Evolutionary conservation across 164 flowering plant species (phyloP), one percentile per base, ranked within the genome.

Genomic region (Cinnamomum micranthum): DNA sequence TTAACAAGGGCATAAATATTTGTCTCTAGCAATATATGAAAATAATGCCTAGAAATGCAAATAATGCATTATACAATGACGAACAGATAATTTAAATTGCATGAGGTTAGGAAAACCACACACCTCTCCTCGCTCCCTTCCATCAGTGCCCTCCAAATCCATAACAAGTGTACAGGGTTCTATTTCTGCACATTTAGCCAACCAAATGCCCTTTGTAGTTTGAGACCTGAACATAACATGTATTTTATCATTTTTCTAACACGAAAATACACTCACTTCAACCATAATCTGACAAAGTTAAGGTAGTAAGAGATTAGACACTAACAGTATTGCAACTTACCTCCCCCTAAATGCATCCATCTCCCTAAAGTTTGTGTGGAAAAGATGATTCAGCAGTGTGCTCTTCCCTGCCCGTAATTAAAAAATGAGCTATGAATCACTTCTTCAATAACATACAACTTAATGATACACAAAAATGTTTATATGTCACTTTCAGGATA

Each of bases 81-180:
- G n/a, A 20, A 55, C 33, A 28, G 33, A 31, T 23, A 41, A 41
- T 9, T 64, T 9, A 41, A 23, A 14, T 64, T 64, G 28, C 24
- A 25, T 24, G 25, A 23, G 28, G 9, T 64, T 24, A 41, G 17
- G 28, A 22, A 20, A 33, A 23, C 6, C 23, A 0, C 47, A 6
- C 47, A 94, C 98, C 98, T 94, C 98, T 85, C 98, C 99, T 50
- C 98, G 84, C 83, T 95, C 99, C 82, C 99, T 88, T 84, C 98
- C 98, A 86, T 95, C 97, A 73, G 97, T 91, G 59, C 98, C 98
- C 87, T 95, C 98, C 85, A 95, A 86, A 84, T 95, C 98, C 98
- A 95, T 95, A 47, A 95, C 94, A 50, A 95, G 75, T 20, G 97
- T 95, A 73, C 90, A 88, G 70, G 98, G 98, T 77, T 95, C 98